Base-by-base conservation (phyloP, 1,284 basidiomycete species). In the Earliella scabrosa region DNA sequence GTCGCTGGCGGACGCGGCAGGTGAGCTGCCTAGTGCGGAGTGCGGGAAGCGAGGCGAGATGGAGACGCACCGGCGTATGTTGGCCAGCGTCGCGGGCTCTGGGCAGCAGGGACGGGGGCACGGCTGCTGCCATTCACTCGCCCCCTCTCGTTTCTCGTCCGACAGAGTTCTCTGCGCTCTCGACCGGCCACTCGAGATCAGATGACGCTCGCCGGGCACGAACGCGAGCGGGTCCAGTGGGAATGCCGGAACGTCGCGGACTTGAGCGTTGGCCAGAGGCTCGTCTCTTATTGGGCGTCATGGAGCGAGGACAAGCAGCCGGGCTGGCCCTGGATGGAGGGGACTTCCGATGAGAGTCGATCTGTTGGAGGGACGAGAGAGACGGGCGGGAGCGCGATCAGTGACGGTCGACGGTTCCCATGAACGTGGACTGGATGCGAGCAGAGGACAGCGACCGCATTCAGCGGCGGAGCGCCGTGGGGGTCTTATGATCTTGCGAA, bases 391-490 rank as follows among this genome's bases (percentile, higher is more conserved):
- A 39, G 41, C 21, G 50, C 14, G 32, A 41, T 43, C 36, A 51
- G 44, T 35, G 54, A 52, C 48, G 48, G 29, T 24, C 32, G 6
- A 5, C 18, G 36, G 39, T 64, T 65, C 63, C 59, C 63, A 65
- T 60, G 65, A 63, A 54, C 63, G 63, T 66, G 63, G 58, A 59
- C 41, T 55, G 56, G 52, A 51, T 38, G 56, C 60, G 57, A 59
- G 52, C 34, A 26, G 26, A 39, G 38, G 50, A 49, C 31, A 32
- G 45, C 38, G 26, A 31, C 46, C 35, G 52, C 51, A 59, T 58
- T 63, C 52, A 59, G 52, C 35, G 58, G 52, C 63, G 64, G 65
- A 64, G 66, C 65, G 65, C 65, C 60, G 60, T 55, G 36, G 14
- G 13, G 61, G 66, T 64, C 66, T 51, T 60, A 48, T 67, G 66